Conservation (phyloP, 345 rosid genomes). For the Populus alba region DNA sequence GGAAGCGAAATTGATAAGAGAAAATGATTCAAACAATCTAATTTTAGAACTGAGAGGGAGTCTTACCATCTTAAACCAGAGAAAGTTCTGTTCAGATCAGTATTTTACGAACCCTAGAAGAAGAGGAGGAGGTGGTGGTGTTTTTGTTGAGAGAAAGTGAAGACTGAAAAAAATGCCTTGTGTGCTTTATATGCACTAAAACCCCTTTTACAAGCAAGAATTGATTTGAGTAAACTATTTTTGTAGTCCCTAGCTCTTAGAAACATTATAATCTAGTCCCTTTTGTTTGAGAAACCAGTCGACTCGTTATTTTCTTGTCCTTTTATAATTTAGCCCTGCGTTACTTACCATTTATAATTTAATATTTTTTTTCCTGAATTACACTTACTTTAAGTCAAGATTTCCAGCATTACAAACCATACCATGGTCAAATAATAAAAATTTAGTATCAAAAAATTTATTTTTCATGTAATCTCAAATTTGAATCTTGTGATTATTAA, state of each 20-base stretch:
- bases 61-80: constrained; percentile 15
- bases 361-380: too few relatives aligned
- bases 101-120: not conserved
- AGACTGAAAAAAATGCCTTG: not conserved
- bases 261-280: not conserved
- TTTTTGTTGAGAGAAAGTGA: not conserved
- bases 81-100: not conserved
- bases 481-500: too few relatives aligned
- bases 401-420: too few relatives aligned
- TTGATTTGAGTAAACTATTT: not conserved
- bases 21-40: not conserved
- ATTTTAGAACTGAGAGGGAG: not conserved
- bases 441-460: too few relatives aligned
- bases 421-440: too few relatives aligned
- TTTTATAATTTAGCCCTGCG: too few relatives aligned
- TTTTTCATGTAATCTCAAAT: too few relatives aligned
- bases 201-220: not conserved
- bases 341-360: too few relatives aligned
- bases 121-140: not conserved
- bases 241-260: not conserved
- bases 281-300: not conserved
- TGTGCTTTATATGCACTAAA: not conserved
- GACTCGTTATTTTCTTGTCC: not conserved
- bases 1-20: not conserved
- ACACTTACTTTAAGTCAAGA: too few relatives aligned